Base-by-base conservation (phyloP, 2,329 filamentous ascomycete genomes). In the Aspergillus sojae region DNA sequence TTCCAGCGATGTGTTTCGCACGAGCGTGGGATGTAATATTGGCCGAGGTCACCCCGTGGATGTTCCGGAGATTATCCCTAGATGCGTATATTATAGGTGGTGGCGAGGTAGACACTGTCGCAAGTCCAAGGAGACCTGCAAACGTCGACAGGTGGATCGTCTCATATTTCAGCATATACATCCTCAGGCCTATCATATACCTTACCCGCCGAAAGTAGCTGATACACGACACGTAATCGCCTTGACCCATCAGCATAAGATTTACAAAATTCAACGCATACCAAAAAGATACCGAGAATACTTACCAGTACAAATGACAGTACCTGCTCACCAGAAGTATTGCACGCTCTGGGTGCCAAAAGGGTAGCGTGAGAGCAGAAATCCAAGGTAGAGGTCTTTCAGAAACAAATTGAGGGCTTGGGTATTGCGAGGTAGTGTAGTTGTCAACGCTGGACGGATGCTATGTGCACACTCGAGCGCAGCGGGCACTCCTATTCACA, bases 251-350 rank as follows among this genome's bases (percentile, higher is more conserved):
- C 48, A 68, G 64, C 48, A 55, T 26, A 43, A 32, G 28, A 12
- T 28, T 23, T 21, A 53, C 23, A 39, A 14, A 39, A 11, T 10
- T 1, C 7, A 16, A 10, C n/a, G 32, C 16, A 34, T 19, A 9
- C 32, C 19, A 2, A 26, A 9, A 21, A 26, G 11, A 23, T 36
- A 9, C 11, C n/a, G n/a, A 19, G 26, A 43, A 39, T 12, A 62
- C 64, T 60, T 19, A 67, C 67, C 63, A 62, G 60, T n/a, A 53
- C 43, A 52, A 34, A 48, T 61, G 56, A 62, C 53, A 62, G 43
- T 56, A 58, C 50, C 34, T 34, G 53, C 57, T 54, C 58, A 50
- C 59, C 41, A 46, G 34, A 36, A 62, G 50, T 36, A 61, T 55
- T 64, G 60, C 55, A 55, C 60, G 50, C 48, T 60, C 53, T 46